Evolutionary conservation across 2,329 filamentous ascomycete species (phyloP).

Genomic region (Hymenoscyphus linearis): DNA sequence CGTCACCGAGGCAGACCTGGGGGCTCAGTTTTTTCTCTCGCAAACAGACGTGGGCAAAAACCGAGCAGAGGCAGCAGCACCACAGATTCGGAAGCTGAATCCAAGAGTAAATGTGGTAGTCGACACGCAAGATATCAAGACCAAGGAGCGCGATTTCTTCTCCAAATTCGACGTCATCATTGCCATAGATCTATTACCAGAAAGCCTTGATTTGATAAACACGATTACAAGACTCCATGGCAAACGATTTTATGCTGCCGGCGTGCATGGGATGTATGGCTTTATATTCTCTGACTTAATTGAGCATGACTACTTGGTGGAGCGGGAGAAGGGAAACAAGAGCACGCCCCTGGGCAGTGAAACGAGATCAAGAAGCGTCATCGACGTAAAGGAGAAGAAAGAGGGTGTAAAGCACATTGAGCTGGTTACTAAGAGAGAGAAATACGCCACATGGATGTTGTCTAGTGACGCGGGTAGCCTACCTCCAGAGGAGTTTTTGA

Average conservation of each 20-base stretch:
- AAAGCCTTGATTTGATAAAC: constrained; percentile 73
- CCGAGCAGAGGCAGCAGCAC: constrained; percentile 74
- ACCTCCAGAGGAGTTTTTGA: constrained; percentile 57
- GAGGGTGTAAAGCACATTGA: constrained; percentile 70
- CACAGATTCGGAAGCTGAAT: constrained; percentile 80
- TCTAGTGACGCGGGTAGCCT: constrained; percentile 72
- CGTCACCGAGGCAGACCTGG: constrained; percentile 75
- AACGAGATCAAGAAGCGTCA: constrained; percentile 70
- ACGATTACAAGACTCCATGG: constrained; percentile 74
- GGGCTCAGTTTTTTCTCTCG: constrained; percentile 75
- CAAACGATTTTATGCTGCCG: constrained; percentile 83
- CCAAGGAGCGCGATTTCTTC: constrained; percentile 71
- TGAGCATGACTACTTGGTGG: constrained; percentile 81
- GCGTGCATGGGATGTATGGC: constrained; percentile 84
- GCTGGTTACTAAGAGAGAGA: constrained; percentile 84
- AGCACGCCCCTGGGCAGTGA: constrained; percentile 57
- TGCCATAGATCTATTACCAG: constrained; percentile 78
- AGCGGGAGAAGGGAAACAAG: constrained; percentile 76
- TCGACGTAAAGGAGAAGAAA: constrained; percentile 65
- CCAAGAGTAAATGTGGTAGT: constrained; percentile 74
- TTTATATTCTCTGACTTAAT: constrained; percentile 94
- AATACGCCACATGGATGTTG: constrained; percentile 84
- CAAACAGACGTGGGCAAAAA: constrained; percentile 69
- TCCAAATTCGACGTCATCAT: constrained; percentile 78
- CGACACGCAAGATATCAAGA: constrained; percentile 61